These are phyloP conservation scores for Trifolium dubium DNA, from an alignment of 306 rosid genomes.

Conservation along the genomic window DNA sequence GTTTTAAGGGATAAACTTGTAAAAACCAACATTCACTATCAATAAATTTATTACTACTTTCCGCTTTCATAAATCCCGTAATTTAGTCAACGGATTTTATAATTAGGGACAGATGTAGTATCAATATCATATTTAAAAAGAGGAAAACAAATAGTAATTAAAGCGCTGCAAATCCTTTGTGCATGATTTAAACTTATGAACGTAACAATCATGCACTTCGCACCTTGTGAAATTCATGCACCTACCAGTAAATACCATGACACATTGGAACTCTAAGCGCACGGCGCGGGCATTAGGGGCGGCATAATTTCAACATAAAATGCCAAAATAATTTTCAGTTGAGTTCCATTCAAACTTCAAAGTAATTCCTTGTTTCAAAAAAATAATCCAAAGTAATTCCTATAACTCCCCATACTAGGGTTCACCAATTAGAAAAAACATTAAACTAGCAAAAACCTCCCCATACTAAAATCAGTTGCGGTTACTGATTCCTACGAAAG, in stretches of 20 bases:
- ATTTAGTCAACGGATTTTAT: too few species aligned
- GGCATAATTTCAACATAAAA: background rate
- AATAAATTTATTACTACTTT: too few species aligned
- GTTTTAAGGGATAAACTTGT: too few species aligned
- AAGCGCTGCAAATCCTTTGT: background rate
- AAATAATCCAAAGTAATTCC: background rate
- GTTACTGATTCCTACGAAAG: slow-evolving; percentile 33
- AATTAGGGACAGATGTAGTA: too few species aligned
- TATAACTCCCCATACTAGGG: background rate
- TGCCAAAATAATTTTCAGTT: slow-evolving; percentile 1
- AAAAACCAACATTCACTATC: too few species aligned
- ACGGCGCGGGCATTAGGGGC: background rate
- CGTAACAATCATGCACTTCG: background rate
- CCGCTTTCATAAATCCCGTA: too few species aligned
- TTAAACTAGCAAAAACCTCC: slow-evolving; percentile 26
- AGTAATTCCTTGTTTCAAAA: background rate
- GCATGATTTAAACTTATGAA: background rate
- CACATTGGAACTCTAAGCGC: background rate
- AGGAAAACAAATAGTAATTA: too few species aligned
- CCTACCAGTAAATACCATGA: background rate
- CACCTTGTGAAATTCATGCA: background rate
- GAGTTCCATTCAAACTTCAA: slow-evolving; percentile 2
- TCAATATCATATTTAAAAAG: too few species aligned
- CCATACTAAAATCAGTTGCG: background rate
- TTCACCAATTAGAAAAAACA: slow-evolving; percentile 6